Percentiles rank a stretch among this genome's conserved stretches.
phyloP scores from a whole-genome alignment of 1,284 basidiomycete genomes.

The Mycena citricolor region DNA sequence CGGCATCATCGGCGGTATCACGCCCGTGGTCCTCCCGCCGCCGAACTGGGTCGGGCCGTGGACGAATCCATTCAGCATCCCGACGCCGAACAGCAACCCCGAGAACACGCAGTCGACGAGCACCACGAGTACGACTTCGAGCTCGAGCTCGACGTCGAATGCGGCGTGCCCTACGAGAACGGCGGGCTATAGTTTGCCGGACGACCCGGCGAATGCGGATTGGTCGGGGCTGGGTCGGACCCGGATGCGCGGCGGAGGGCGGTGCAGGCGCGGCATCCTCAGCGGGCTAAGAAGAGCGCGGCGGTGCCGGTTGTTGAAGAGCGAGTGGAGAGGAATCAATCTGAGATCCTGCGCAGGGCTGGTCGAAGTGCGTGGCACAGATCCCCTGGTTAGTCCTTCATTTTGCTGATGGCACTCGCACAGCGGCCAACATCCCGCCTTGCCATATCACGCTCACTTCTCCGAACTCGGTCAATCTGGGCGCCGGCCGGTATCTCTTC shows the following conservation, averaged over 20 bases:
- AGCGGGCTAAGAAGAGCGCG: too few species aligned
- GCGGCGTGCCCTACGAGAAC: slow-evolving; percentile 2
- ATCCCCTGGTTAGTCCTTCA: not conserved
- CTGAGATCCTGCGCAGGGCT: not conserved
- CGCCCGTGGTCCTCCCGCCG: slow-evolving; percentile 4
- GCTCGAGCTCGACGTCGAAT: not conserved
- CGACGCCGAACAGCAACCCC: slow-evolving; percentile 5
- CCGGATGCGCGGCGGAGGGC: slow-evolving; percentile 4
- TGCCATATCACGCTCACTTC: not conserved
- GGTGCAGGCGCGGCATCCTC: too few species aligned
- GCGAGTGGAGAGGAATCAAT: not conserved
- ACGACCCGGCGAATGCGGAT: slow-evolving; percentile 12
- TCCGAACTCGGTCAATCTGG: slow-evolving; percentile 1
- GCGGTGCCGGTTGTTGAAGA: too few species aligned
- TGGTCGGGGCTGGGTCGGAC: slow-evolving; percentile 12
- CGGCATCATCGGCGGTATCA: slow-evolving; percentile 17
- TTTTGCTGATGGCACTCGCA: too few species aligned
- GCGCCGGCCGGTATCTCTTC: slow-evolving; percentile 2
- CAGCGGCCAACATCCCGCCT: slow-evolving; percentile 5
- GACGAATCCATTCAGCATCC: slow-evolving; percentile 12
- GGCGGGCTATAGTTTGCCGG: not conserved
- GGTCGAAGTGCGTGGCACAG: not conserved
- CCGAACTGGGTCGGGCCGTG: slow-evolving; percentile 15
- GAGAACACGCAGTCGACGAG: not conserved
- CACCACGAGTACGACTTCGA: not conserved